Percentiles rank a stretch among this genome's conserved stretches.
Conservation (phyloP, 768 basidiomycete genomes). For the Gelatoporia subvermispora region DNA sequence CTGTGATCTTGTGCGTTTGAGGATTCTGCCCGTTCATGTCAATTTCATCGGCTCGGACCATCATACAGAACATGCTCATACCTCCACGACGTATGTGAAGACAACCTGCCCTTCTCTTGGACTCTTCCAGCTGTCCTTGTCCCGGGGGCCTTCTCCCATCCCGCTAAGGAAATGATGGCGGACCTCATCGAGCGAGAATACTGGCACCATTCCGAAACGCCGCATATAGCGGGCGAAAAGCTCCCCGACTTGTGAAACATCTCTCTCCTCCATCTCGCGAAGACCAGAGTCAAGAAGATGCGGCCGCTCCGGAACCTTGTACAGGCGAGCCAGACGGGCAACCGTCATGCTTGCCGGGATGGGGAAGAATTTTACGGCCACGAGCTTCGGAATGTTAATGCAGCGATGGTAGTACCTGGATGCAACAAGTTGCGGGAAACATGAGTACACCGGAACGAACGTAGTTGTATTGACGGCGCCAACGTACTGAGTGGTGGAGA, state of each 20-base stretch:
- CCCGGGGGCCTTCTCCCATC: slow-evolving; percentile 48
- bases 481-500: slow-evolving; percentile 74
- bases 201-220: slow-evolving; percentile 78
- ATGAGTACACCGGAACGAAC: not conserved
- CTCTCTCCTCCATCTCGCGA: slow-evolving; percentile 83
- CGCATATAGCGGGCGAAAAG: slow-evolving; percentile 77
- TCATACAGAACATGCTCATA: slow-evolving; percentile 19
- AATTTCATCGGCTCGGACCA: not conserved
- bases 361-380: slow-evolving; percentile 85
- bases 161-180: slow-evolving; percentile 89
- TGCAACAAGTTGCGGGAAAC: not conserved
- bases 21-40: slow-evolving; percentile 54
- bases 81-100: slow-evolving; percentile 97
- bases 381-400: slow-evolving; percentile 86
- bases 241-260: slow-evolving; percentile 64
- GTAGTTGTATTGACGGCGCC: too few relatives aligned
- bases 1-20: slow-evolving; percentile 77
- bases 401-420: slow-evolving; percentile 86
- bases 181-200: slow-evolving; percentile 73
- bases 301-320: slow-evolving; percentile 56
- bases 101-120: slow-evolving; percentile 75
- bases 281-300: slow-evolving; percentile 50
- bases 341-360: slow-evolving; percentile 85
- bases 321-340: slow-evolving; percentile 80
- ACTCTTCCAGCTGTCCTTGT: slow-evolving; percentile 41